Base-by-base conservation (phyloP, 305 asterid genomes). In the Striga hermonthica region DNA sequence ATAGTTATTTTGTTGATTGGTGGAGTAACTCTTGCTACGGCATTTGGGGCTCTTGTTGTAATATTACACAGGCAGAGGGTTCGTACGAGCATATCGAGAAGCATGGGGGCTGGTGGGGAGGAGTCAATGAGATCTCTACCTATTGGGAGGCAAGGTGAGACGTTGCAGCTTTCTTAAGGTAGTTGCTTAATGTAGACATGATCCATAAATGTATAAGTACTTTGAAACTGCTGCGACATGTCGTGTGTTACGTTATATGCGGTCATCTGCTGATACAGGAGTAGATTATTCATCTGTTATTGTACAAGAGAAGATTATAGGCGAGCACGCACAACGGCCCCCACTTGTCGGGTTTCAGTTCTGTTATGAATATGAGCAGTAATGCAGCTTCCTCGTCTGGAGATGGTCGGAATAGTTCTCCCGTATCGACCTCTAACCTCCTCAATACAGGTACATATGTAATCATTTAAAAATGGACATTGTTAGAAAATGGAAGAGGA, bases 1-100 rank as follows among this genome's bases (percentile, higher is more conserved):
- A 72, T 87, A 52, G 73, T 72, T 61, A 54, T 77, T 48, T 43
- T 80, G 31, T 22, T 22, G 69, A 73, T 82, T 56, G 76, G 82
- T 60, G 91, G 95, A 39, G 69, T 80, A 66, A 63, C 85, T 57
- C 72, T 87, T 9, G 53, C 80, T 75, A 84, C 85, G 65, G 77
- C 82, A 55, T 80, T 75, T 67, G 87, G 81, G 53, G 91, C 80
- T 28, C 50, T 86, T 63, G 65, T 65, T 22, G 3, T 78, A 45
- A 66, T 78, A 36, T 36, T 77, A 59, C 81, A 67, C 35, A 70
- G 66, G 73, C 75, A 61, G 22, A 75, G 74, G 57, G 47, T 77
- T 49, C 74, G 11, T 34, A 65, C 55, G 60, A 74, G 50, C 38
- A 71, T 70, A 61, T 69, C 62, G 45, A 64, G 73, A 65, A 78